Evolutionary conservation across 2,329 filamentous ascomycete species (phyloP), one percentile per base, ranked within the genome.

Genomic region (Talaromyces sp.): DNA sequence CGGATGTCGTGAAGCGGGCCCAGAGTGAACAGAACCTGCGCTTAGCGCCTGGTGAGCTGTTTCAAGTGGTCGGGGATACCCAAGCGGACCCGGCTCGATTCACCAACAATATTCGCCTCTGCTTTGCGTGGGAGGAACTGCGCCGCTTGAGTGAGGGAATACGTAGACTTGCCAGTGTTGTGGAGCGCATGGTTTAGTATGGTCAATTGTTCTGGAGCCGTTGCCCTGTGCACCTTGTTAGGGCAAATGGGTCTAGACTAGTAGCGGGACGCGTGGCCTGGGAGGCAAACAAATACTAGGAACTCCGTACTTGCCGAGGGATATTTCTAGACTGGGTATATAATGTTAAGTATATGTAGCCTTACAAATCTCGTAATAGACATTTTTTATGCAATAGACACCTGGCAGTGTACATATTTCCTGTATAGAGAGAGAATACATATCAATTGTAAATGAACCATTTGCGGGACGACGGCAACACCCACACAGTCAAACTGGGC

Each of bases 121-220:
- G 86, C 55, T 91, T 89, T 70, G 80, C 86, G 5, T 92, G 88
- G 84, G 87, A 89, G 69, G 80, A 86, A 1, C 85, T 87, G 63
- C 78, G 80, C 20, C 77, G 82, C 47, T 71, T 95, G 14, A 79
- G 77, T 0, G 87, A 91, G 63, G 90, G 88, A 0, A 80, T 93
- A 6, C 71, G 77, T 66, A 82, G 88, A 61, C 73, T 92, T 51
- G 85, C 77, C 35, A 48, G 55, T 44, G 65, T 64, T n/a, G 55
- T 64, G 35, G 30, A 55, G 14, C 55, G 48, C 37, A 47, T 52
- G 24, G 17, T 41, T 39, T 48, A 49, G 8, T 45, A 54, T 16
- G 35, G 8, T 20, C 11, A 36, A 35, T 2, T n/a, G n/a, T n/a
- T 27, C 24, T 27, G 24, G 24, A 27, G 4, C 24, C 9, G 24